Base-by-base conservation (phyloP, 306 rosid species). In the Vigna hirtella region DNA sequence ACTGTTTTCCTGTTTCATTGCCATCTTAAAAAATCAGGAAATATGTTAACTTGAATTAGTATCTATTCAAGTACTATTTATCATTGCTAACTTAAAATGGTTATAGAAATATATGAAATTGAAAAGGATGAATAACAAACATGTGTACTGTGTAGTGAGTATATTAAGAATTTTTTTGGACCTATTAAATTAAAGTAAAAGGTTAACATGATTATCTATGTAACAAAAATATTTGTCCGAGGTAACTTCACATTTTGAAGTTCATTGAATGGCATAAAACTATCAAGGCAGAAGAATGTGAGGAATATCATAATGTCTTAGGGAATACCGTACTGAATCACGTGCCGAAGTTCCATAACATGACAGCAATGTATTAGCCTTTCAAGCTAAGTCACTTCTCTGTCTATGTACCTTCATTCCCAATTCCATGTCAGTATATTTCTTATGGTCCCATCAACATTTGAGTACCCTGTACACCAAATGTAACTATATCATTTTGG, bases 391-490 rank as follows among this genome's bases (percentile, higher is more conserved):
- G 86, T 55, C 36, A 81, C 24, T 64, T 17, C 52, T 42, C 61
- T 61, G 76, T 55, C 24, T 15, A 9, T 57, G 74, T 66, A 52
- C 52, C 74, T 6, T 67, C 43, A 30, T 26, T 40, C 71, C 50
- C 72, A 22, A 20, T 47, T 55, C 65, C 74, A 38, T 73, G 64
- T 45, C 72, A 17, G 13, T 59, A 57, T 56, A 65, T 64, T 40
- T 48, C 13, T 36, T 49, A 64, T 79, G 82, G 84, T 40, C 84
- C 82, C 77, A 70, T 57, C 43, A 75, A 75, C 16, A 70, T 58
- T 77, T n/a, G 64, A 73, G 78, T 57, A 20, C 6, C 11, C 68
- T 11, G 30, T 58, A 59, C 52, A 50, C 47, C 51, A 74, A 32
- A 15, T 28, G 22, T 26, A 26, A 26, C 38, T 26, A 50, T 14